Base-by-base conservation (phyloP, 2,329 filamentous ascomycete species). In the Xylariaceae sp. region DNA sequence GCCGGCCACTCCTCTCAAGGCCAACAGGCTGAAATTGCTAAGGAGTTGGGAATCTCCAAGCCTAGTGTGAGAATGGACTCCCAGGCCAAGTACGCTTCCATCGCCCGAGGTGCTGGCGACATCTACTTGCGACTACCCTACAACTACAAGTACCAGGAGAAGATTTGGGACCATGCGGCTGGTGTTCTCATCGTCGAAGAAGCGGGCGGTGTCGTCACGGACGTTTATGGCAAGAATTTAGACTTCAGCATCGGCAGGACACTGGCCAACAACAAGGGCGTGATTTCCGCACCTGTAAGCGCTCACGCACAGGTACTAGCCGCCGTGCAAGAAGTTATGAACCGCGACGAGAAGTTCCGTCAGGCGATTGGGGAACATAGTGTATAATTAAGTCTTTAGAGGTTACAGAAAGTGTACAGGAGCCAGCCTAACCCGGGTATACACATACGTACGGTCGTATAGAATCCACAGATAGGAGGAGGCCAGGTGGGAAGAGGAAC, bases 91-190 rank as follows among this genome's bases (percentile, higher is more conserved):
- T 98, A 98, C 66, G 90, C 83, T 46, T 92, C 86, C 24, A 94
- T 98, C 60, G 92, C 92, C 24, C 76, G 92, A 47, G 92, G 92
- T 31, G 88, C 89, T 4, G 92, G 89, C 34, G 92, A 98, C 59
- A 82, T 98, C 50, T 98, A 98, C 67, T 75, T 98, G 41, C 78
- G 94, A 38, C 69, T 98, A 42, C 92, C 92, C 3, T 83, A 87
- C 44, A 85, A 78, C 60, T 84, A 83, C 53, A 82, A 83, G 38
- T 98, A 98, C 68, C 81, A 94, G 62, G 92, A 98, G 74, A 98
- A 98, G 78, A 98, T 98, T 52, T 98, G 92, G 92, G 92, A 98
- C 60, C 92, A 98, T 63, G 92, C 92, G 13, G 92, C 90, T 9
- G 92, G 92, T 28, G 89, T 95, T 56, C 68, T 98, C 43, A 89